phyloP scores from a whole-genome alignment of 441 rosid species.

The Croton setiger region DNA sequence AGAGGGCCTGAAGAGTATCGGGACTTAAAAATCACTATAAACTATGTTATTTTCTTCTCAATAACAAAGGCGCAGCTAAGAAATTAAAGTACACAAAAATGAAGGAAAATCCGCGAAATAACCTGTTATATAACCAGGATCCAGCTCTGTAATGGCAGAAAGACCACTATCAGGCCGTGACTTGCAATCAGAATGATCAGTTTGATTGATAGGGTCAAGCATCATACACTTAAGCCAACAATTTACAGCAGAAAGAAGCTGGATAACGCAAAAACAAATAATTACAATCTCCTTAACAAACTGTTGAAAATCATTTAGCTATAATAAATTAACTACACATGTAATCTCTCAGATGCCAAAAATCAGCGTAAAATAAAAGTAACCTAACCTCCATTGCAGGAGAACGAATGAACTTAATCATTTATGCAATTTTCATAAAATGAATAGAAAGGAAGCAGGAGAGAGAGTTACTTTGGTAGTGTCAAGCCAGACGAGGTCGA shows the following conservation, averaged over 20 bases:
- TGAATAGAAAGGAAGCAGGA: background rate
- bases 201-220: slow-evolving; percentile 90
- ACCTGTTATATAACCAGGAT: slow-evolving; percentile 98
- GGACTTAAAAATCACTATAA: background rate
- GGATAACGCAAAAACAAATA: slow-evolving; percentile 19
- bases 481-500: slow-evolving; percentile 97
- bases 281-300: background rate
- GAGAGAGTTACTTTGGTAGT: slow-evolving; percentile 65
- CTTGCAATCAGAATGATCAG: slow-evolving; percentile 95
- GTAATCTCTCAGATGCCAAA: background rate
- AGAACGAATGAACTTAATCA: slow-evolving; percentile 7
- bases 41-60: background rate
- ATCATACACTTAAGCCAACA: slow-evolving; percentile 98
- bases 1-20: slow-evolving; percentile 67
- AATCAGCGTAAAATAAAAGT: background rate
- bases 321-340: background rate
- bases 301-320: background rate
- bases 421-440: background rate
- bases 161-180: slow-evolving; percentile 98
- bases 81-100: background rate
- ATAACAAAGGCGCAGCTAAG: background rate
- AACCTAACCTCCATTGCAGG: background rate
- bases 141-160: slow-evolving; percentile 93
- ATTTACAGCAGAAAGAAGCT: slow-evolving; percentile 95
- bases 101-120: background rate